Percentiles rank a stretch among this genome's conserved stretches.
These are phyloP conservation scores for Umbilicaria muhlenbergii DNA, from an alignment of 495 filamentous ascomycete species.

Conservation along the genomic window DNA sequence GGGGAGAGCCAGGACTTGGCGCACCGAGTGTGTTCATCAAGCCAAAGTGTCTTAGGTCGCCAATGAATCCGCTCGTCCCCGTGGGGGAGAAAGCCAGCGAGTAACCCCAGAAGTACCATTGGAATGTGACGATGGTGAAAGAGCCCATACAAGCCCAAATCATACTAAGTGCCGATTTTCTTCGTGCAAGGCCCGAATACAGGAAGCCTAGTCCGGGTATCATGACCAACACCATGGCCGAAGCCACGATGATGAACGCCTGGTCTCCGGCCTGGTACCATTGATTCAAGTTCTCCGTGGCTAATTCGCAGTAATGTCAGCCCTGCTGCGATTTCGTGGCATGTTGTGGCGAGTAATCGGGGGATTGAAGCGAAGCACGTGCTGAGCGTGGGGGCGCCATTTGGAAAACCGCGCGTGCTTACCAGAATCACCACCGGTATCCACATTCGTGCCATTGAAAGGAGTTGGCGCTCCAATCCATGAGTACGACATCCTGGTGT, in stretches of 20 bases:
- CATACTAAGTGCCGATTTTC: conserved; percentile 53
- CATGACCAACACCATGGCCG: conserved; percentile 95
- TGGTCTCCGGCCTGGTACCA: conserved; percentile 61
- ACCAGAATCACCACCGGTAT: conserved; percentile 70
- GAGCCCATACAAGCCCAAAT: conserved; percentile 57
- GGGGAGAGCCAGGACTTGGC: conserved; percentile 45
- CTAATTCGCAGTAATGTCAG: conserved; percentile 19
- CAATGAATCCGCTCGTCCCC: conserved; percentile 51
- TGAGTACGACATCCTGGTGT: conserved; percentile 41
- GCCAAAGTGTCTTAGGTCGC: conserved; percentile 48
- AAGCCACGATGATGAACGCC: conserved; percentile 81
- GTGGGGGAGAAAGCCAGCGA: conserved; percentile 51
- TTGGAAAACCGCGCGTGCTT: conserved; percentile 9
- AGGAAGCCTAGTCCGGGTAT: conserved; percentile 58
- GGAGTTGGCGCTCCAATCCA: conserved; percentile 61
- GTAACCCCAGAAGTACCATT: conserved; percentile 67
- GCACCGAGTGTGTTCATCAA: conserved; percentile 46
- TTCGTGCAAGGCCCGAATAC: conserved; percentile 46
- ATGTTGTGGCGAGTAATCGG: neutral
- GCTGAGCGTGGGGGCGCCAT: neutral
- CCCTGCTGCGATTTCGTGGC: neutral
- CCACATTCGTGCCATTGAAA: conserved; percentile 61
- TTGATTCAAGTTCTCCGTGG: conserved; percentile 71
- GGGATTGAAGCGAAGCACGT: neutral
- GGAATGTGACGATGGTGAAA: conserved; percentile 49